phyloP scores from a whole-genome alignment of 2,329 filamentous ascomycete species.

The Stemphylium vesicarium region DNA sequence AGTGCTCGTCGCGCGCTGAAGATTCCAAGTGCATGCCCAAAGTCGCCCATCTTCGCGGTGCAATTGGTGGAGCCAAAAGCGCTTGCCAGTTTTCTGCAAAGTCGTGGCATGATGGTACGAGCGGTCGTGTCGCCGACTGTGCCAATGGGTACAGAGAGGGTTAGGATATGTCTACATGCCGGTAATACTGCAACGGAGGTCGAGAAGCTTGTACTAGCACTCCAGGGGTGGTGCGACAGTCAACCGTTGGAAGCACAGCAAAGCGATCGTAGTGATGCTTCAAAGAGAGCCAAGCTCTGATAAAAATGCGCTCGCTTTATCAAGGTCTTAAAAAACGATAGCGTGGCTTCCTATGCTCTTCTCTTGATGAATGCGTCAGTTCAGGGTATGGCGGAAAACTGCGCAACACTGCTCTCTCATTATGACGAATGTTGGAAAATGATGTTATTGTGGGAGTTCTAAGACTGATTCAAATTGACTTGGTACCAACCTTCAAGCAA shows the following conservation, averaged over 20 bases:
- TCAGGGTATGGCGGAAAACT: too few relatives aligned
- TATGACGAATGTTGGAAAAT: background rate
- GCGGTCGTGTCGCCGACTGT: conserved; percentile 52
- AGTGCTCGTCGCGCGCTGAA: conserved; percentile 20
- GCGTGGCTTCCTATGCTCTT: too few relatives aligned
- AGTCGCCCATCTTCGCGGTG: conserved; percentile 44
- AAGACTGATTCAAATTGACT: background rate
- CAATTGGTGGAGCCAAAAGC: conserved; percentile 35
- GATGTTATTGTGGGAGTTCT: background rate
- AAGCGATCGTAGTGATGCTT: background rate
- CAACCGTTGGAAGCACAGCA: background rate
- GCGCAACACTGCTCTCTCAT: background rate
- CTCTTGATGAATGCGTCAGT: too few relatives aligned
- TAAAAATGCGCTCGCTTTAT: background rate
- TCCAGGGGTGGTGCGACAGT: conserved; percentile 41
- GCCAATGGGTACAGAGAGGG: conserved; percentile 47
- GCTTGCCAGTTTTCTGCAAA: conserved; percentile 37
- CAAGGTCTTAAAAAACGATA: background rate
- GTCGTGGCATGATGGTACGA: conserved; percentile 42
- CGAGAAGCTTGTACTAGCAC: conserved; percentile 34
- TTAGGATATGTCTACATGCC: conserved; percentile 53
- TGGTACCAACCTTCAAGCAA: background rate
- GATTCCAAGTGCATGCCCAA: conserved; percentile 35
- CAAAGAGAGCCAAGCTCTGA: conserved; percentile 6
- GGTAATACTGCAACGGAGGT: conserved; percentile 50